phyloP scores from a whole-genome alignment of 306 rosid species.

The Pterocarpus santalinus region DNA sequence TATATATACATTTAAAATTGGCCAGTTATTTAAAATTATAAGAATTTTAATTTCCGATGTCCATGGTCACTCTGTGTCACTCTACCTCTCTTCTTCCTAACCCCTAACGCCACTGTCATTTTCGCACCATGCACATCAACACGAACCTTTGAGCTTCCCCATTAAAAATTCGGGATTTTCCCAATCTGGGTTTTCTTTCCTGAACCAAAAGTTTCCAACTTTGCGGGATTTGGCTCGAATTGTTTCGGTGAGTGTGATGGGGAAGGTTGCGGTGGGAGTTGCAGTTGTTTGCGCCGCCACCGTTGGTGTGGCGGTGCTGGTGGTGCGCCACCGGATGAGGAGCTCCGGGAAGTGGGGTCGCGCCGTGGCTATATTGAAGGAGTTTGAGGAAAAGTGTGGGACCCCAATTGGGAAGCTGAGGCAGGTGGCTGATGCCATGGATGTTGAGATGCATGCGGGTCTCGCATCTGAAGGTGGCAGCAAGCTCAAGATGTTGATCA shows the following conservation, averaged over 20 bases:
- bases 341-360: slow-evolving; percentile 75
- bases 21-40: no score
- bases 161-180: background rate
- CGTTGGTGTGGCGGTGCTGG: slow-evolving; percentile 82
- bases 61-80: background rate
- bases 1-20: no score
- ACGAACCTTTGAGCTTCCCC: slow-evolving; percentile 37
- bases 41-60: no score
- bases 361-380: slow-evolving; percentile 71
- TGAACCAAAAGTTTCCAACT: slow-evolving; percentile 42
- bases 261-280: slow-evolving; percentile 85
- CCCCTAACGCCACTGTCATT: slow-evolving; percentile 43
- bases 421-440: slow-evolving; percentile 92
- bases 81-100: slow-evolving; percentile 24
- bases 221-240: slow-evolving; percentile 31
- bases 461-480: slow-evolving; percentile 99
- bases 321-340: slow-evolving; percentile 78
- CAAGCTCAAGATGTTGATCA: slow-evolving; percentile 95
- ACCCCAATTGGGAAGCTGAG: slow-evolving; percentile 82
- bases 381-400: slow-evolving; percentile 79
- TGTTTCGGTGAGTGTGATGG: slow-evolving; percentile 49
- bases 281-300: slow-evolving; percentile 84
- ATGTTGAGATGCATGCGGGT: slow-evolving; percentile 99
- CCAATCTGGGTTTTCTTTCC: slow-evolving; percentile 32
- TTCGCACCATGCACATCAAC: slow-evolving; percentile 37